phyloP scores from a whole-genome alignment of 148 eudicot genomes.

The Persicaria tinctoria region DNA sequence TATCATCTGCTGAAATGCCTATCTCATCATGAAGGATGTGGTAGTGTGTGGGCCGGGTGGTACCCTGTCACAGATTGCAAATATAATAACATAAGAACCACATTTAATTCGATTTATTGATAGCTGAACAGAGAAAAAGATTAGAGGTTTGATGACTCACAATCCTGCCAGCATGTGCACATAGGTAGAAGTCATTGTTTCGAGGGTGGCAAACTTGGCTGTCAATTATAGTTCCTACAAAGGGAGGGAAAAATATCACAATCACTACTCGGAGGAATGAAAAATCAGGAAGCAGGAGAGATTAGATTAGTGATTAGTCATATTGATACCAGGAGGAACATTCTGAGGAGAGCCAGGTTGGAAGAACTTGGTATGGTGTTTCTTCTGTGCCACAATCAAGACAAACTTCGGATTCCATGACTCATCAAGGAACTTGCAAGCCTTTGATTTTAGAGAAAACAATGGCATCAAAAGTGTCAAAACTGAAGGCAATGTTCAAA shows the following conservation, averaged over 20 bases:
- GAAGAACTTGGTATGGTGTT: slow-evolving; percentile 41
- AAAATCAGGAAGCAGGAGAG: background rate
- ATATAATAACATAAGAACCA: background rate
- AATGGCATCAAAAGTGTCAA: background rate
- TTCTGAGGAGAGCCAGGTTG: slow-evolving; percentile 24
- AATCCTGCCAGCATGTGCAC: slow-evolving; percentile 42
- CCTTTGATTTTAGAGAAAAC: slow-evolving; percentile 14
- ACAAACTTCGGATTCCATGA: slow-evolving; percentile 27
- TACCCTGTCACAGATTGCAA: slow-evolving; percentile 20
- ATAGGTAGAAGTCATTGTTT: slow-evolving; percentile 35
- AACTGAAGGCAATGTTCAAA: background rate
- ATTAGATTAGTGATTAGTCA: background rate
- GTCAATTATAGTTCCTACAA: slow-evolving; percentile 32
- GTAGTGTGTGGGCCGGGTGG: slow-evolving; percentile 38
- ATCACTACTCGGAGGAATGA: background rate
- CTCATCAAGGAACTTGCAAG: slow-evolving; percentile 29
- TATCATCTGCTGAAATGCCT: slow-evolving; percentile 30
- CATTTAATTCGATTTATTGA: background rate
- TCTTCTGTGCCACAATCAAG: slow-evolving; percentile 35
- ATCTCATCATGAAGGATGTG: slow-evolving; percentile 35
- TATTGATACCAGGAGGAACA: slow-evolving; percentile 25
- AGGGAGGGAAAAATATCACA: background rate
- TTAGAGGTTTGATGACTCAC: slow-evolving; percentile 17
- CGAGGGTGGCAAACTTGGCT: slow-evolving; percentile 29
- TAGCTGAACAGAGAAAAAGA: background rate